Evolutionary conservation across 108 stramenopile genomes (phyloP), one percentile per base, ranked within the genome.

Genomic region (Pseudonitzschia pungens): DNA sequence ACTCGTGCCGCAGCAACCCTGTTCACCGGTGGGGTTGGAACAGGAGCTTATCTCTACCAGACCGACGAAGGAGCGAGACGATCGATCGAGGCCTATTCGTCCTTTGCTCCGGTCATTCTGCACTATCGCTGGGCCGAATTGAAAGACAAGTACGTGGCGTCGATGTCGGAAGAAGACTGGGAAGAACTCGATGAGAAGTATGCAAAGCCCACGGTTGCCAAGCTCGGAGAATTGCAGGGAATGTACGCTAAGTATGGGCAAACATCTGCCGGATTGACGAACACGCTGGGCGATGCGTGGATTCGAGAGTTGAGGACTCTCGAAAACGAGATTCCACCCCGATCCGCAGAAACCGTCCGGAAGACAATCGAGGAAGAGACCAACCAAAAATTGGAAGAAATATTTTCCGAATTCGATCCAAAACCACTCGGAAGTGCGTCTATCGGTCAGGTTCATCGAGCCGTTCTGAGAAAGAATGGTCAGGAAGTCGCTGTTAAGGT

Each of bases 391-490:
- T 74, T 92, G 59, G 81, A 83, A 4, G 89, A 91, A 11, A 65
- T 91, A 10, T 92, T 99, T 60, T 80, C 73, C 18, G 64, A 44
- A 40, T 90, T 97, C 65, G 96, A 98, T 70, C 87, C 93, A 21
- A 68, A 70, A 40, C 97, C 99, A 20, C 84, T 99, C 51, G 98
- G 97, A 26, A 96, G 97, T 41, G 99, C 98, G 12, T 88, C 86
- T 59, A 98, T 99, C 66, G 99, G 99, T 11, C 98, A 99, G 82
- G 98, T 98, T 12, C 99, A 99, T 84, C 78, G 87, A 32, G 99
- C 88, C 7, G 84, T 65, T 41, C 71, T 97, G 43, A 69, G 36
- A 50, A n/a, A 8, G 36, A 64, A 82, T 44, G 77, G 82, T 1
- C 29, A 70, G 51, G 70, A 78, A 12, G 96, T 98, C 20, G 97